Base-by-base conservation (phyloP, 306 rosid genomes). In the Castanea sativa region DNA sequence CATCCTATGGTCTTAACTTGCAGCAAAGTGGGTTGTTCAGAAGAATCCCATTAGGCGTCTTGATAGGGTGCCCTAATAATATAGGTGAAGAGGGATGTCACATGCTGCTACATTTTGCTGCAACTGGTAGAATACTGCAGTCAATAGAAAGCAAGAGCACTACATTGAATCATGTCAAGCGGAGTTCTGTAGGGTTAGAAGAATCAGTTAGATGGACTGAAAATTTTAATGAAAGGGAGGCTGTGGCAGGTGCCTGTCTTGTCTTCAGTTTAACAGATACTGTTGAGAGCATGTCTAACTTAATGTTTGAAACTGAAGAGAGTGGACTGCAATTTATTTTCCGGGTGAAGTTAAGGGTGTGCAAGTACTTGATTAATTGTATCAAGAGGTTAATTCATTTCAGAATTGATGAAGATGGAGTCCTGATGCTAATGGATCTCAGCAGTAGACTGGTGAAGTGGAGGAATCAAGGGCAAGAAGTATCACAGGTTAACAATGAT, bases 51-150 rank as follows among this genome's bases (percentile, higher is more conserved):
- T 78, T 85, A 29, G 88, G 88, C 30, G 51, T 82, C 75, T 72
- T 82, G 81, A 59, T 85, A 5, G 81, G 83, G 52, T 74, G 76
- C 74, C 73, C 73, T 23, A 29, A 55, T 38, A 11, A 30, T 32
- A 69, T 79, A 43, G 71, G 30, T 18, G 79, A 71, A 57, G 82
- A 57, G 52, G 86, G 69, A 64, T 71, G 81, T 52, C 86, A 85
- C 21, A 20, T 72, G 69, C 88, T 85, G 76, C 76, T 85, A 78
- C 84, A 85, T 72, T 85, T 79, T 76, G 88, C 84, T 10, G 43
- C 88, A 53, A 78, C 81, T 14, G 76, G 79, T n/a, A 79, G 73
- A 79, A 71, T 82, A 49, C 29, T 68, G 25, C 74, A 32, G 41
- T 71, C 63, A 19, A 82, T 71, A 74, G 69, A 78, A 56, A 64